phyloP scores from a whole-genome alignment of 2,329 filamentous ascomycete genomes.

The Beauveria rudraprayagi region DNA sequence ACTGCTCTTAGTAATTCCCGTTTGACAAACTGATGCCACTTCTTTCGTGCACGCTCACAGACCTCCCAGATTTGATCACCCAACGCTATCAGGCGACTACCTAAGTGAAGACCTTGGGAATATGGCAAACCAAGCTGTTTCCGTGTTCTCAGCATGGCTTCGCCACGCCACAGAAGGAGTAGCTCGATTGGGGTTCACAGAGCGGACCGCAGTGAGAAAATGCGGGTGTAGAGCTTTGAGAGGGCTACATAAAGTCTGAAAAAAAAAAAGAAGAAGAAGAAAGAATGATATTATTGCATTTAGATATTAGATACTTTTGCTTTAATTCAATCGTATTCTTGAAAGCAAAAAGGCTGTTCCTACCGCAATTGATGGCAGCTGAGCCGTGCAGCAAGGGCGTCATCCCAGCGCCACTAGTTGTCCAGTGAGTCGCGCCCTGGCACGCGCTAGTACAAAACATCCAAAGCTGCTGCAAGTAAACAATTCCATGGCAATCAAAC shows the following conservation, averaged over 20 bases:
- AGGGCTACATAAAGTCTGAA: neutral
- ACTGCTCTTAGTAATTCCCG: too few species aligned
- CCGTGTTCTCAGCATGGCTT: too few species aligned
- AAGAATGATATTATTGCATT: too few species aligned
- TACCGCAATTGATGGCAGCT: too few species aligned
- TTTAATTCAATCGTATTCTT: neutral
- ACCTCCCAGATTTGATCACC: too few species aligned
- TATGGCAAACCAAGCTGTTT: too few species aligned
- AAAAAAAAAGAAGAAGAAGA: neutral
- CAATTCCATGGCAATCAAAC: conserved; percentile 5
- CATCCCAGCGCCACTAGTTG: neutral
- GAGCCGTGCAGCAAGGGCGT: neutral
- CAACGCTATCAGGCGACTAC: too few species aligned
- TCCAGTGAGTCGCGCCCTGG: neutral
- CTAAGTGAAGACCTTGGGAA: too few species aligned
- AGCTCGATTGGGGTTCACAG: too few species aligned
- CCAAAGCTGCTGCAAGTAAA: conserved; percentile 1
- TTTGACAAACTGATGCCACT: too few species aligned
- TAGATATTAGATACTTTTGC: neutral
- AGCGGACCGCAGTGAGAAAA: neutral
- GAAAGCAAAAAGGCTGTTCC: neutral
- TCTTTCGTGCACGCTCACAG: too few species aligned
- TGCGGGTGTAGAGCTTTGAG: neutral
- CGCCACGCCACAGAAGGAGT: too few species aligned
- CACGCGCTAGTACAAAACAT: conserved; percentile 4